Evolutionary conservation across 1,284 basidiomycete genomes (phyloP).

Genomic region (Ceratobasidium sp.): DNA sequence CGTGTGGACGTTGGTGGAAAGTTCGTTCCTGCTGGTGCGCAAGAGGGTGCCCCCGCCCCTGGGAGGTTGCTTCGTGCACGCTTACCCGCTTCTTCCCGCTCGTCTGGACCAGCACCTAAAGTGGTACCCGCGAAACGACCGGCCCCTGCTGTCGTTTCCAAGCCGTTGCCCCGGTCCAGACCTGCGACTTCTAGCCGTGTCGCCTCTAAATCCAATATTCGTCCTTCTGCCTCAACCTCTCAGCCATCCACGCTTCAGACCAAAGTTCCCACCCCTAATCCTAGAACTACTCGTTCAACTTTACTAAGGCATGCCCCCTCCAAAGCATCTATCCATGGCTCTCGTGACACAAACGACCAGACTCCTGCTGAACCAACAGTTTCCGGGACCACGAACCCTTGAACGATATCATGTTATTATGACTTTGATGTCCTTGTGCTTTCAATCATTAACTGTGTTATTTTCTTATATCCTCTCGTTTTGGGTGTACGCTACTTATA

Average conservation of each 20-base stretch:
- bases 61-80: not conserved
- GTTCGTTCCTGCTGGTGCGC: constrained; percentile 10
- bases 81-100: not conserved
- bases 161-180: not conserved
- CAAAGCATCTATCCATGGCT: not conserved
- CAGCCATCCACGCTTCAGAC: not conserved
- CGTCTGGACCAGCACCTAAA: constrained; percentile 7
- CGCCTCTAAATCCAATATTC: not conserved
- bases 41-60: not conserved
- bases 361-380: constrained; percentile 9
- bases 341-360: constrained; percentile 21
- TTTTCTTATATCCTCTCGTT: constrained; percentile 2
- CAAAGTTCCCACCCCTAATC: not conserved
- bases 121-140: constrained; percentile 30
- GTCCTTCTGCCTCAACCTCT: not conserved
- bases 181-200: not conserved
- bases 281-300: not conserved
- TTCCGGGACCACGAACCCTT: constrained; percentile 11
- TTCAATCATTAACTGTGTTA: constrained; percentile 22
- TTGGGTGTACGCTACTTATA: constrained; percentile 42
- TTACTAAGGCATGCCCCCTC: not conserved
- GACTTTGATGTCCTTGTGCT: constrained; percentile 20
- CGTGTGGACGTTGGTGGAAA: constrained; percentile 8
- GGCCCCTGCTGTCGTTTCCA: not conserved
- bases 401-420: constrained; percentile 26